Evolutionary conservation across 805 yeast species (phyloP).

Genomic region (Starmerella bombi): DNA sequence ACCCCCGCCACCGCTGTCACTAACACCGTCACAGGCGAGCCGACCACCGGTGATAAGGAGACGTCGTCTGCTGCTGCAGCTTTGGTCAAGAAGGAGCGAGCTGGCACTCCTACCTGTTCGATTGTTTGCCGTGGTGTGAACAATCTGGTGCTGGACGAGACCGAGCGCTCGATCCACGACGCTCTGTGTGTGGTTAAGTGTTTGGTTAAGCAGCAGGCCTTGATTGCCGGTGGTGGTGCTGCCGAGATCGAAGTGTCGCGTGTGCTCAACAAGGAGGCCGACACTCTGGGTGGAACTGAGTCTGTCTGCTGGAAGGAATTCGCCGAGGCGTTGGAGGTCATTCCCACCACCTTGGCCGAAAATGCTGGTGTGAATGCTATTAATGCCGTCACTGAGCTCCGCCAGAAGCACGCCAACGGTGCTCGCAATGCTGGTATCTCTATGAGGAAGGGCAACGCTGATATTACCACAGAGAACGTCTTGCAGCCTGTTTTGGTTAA

Average conservation of each 20-base stretch:
- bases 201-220: slow-evolving; percentile 71
- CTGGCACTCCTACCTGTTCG: slow-evolving; percentile 31
- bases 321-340: slow-evolving; percentile 81
- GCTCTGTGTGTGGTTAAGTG: slow-evolving; percentile 90
- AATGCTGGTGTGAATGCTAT: slow-evolving; percentile 89
- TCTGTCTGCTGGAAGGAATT: slow-evolving; percentile 85
- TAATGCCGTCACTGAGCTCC: slow-evolving; percentile 79
- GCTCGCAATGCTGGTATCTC: slow-evolving; percentile 91
- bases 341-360: slow-evolving; percentile 89
- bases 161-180: slow-evolving; percentile 94
- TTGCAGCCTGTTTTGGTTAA: slow-evolving; percentile 92
- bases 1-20: slow-evolving; percentile 30
- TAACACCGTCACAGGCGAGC: slow-evolving; percentile 9
- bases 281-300: slow-evolving; percentile 64
- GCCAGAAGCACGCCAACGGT: slow-evolving; percentile 83
- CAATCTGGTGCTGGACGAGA: slow-evolving; percentile 76
- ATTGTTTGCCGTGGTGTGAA: slow-evolving; percentile 94
- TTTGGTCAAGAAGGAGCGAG: slow-evolving; percentile 30
- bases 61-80: slow-evolving; percentile 25
- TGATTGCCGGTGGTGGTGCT: slow-evolving; percentile 98
- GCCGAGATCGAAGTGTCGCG: slow-evolving; percentile 87
- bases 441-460: slow-evolving; percentile 86
- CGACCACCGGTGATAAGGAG: slow-evolving; percentile 17
- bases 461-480: slow-evolving; percentile 86
- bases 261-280: slow-evolving; percentile 53